Percentiles rank a stretch among this genome's conserved stretches.
phyloP scores from a whole-genome alignment of 768 basidiomycete genomes.

The Tulasnella sp. region DNA sequence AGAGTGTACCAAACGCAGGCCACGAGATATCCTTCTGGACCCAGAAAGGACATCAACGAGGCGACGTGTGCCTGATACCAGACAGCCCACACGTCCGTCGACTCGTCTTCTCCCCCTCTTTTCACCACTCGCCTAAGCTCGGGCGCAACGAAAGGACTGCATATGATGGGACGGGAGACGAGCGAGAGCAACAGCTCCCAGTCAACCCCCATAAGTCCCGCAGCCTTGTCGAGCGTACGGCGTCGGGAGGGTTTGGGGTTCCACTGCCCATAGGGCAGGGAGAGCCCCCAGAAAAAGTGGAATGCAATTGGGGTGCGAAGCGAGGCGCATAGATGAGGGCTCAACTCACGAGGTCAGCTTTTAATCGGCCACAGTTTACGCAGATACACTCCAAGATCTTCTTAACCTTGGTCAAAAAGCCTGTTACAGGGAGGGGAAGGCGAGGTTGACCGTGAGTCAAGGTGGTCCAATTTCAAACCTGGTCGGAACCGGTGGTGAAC shows the following conservation, averaged over 20 bases:
- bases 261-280: slow-evolving; percentile 68
- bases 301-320: slow-evolving; percentile 74
- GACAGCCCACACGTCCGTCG: slow-evolving; percentile 29
- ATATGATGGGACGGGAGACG: slow-evolving; percentile 43
- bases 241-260: slow-evolving; percentile 70
- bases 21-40: slow-evolving; percentile 28
- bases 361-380: slow-evolving; percentile 95
- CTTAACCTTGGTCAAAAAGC: slow-evolving; percentile 98
- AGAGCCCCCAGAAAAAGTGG: slow-evolving; percentile 98
- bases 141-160: slow-evolving; percentile 44
- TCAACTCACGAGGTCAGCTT: slow-evolving; percentile 92
- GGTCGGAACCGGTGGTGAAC: neutral
- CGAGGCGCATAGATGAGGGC: slow-evolving; percentile 64
- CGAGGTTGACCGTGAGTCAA: neutral
- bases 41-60: slow-evolving; percentile 36
- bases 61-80: slow-evolving; percentile 25
- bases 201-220: slow-evolving; percentile 45
- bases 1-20: slow-evolving; percentile 2
- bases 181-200: neutral
- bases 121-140: slow-evolving; percentile 57
- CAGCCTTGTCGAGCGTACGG: slow-evolving; percentile 56
- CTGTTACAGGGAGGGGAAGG: slow-evolving; percentile 27
- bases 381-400: slow-evolving; percentile 99
- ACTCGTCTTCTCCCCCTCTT: slow-evolving; percentile 93
- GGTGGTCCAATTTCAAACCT: neutral